phyloP scores from a whole-genome alignment of 2,329 filamentous ascomycete genomes.

The Lasiodiplodia theobromae region DNA sequence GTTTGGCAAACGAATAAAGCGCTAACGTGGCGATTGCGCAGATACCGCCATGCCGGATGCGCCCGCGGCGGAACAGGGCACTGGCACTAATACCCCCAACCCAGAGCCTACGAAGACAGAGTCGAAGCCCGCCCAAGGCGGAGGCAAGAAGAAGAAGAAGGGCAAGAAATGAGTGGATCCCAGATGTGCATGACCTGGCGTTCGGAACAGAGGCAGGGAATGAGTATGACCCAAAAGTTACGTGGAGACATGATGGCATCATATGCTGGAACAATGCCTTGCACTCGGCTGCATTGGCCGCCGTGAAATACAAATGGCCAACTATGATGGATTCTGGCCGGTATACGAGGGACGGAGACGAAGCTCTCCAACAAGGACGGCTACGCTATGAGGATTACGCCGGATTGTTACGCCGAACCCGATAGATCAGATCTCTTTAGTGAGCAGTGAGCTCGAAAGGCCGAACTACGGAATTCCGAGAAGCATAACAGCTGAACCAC shows the following conservation, averaged over 20 bases:
- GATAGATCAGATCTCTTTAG: neutral
- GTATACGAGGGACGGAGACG: neutral
- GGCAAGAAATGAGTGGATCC: slow-evolving; percentile 56
- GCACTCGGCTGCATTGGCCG: neutral
- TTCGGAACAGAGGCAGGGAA: neutral
- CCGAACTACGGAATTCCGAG: neutral
- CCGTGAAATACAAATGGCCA: too few species aligned
- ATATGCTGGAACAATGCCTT: neutral
- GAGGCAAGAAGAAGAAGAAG: slow-evolving; percentile 58
- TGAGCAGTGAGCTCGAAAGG: neutral
- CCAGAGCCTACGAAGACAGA: slow-evolving; percentile 38
- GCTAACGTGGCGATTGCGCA: slow-evolving; percentile 29
- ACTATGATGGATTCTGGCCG: too few species aligned
- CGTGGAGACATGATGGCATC: neutral
- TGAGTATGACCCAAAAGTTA: slow-evolving; percentile 6
- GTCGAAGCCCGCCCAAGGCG: slow-evolving; percentile 35
- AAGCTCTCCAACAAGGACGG: neutral
- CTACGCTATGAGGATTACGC: neutral
- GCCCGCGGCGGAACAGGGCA: slow-evolving; percentile 40
- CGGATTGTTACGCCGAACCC: neutral
- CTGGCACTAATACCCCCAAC: slow-evolving; percentile 41
- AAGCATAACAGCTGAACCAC: neutral
- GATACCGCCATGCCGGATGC: slow-evolving; percentile 45
- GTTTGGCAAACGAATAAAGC: neutral
- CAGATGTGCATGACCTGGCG: neutral